Percentiles rank a stretch among this genome's conserved stretches.
phyloP scores from a whole-genome alignment of 768 basidiomycete species.

The Rhizopogon salebrosus region DNA sequence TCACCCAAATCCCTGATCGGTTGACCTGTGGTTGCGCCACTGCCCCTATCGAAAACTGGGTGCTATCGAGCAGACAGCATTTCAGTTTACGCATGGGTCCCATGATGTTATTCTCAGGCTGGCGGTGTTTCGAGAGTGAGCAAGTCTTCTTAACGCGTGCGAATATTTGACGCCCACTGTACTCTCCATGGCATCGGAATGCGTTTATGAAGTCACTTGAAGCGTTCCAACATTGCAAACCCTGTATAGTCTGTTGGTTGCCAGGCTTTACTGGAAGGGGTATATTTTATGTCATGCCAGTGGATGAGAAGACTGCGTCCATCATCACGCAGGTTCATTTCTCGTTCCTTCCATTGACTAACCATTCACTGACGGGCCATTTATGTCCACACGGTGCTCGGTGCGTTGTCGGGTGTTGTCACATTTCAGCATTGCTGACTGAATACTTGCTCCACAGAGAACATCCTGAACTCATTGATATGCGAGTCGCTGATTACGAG shows the following conservation, averaged over 20 bases:
- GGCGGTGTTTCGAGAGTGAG: slow-evolving; percentile 2
- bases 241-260: neutral
- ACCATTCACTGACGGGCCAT: no score
- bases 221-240: neutral
- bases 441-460: neutral
- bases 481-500: neutral
- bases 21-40: neutral
- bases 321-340: neutral
- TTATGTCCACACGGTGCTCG: neutral
- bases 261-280: neutral
- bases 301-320: neutral
- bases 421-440: neutral
- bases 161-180: neutral
- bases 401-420: neutral
- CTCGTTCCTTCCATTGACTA: no score
- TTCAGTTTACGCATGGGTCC: slow-evolving; percentile 25
- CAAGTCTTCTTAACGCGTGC: neutral
- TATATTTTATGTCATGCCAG: neutral
- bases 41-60: neutral
- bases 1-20: neutral
- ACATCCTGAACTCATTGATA: neutral
- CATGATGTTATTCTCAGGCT: slow-evolving; percentile 26
- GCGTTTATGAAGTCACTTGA: neutral
- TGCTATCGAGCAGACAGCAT: neutral
- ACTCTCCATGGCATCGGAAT: neutral